Conservation (phyloP, 2,329 filamentous ascomycete species). For the Ophiostoma quercus region DNA sequence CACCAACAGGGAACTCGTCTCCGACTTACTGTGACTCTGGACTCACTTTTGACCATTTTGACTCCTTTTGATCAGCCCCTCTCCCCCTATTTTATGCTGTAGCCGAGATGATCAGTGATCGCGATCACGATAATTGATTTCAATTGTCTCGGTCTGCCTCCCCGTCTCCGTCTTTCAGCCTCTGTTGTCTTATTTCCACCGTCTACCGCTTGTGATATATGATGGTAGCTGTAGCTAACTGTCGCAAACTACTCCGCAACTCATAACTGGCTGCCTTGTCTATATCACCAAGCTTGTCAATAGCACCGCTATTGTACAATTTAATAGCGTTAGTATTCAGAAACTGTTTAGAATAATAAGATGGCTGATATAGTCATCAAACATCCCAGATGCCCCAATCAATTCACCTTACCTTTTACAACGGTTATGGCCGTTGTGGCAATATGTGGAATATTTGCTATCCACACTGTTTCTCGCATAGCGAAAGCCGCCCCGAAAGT, state of each 20-base stretch:
- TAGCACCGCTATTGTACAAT: background rate
- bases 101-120: background rate
- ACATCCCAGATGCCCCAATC: background rate
- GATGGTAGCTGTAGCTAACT: background rate
- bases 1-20: background rate
- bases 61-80: background rate
- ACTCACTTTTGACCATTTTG: background rate
- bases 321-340: background rate
- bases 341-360: background rate
- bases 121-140: background rate
- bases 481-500: too few relatives aligned
- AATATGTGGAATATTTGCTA: background rate
- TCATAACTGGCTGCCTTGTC: background rate
- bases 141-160: background rate
- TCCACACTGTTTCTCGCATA: background rate
- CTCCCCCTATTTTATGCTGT: constrained; percentile 1
- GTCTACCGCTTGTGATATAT: background rate
- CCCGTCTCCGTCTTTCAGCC: background rate
- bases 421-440: background rate
- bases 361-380: background rate
- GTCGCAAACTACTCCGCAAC: background rate
- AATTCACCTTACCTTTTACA: background rate
- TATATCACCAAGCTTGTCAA: background rate
- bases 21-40: background rate
- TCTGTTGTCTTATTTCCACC: background rate